These are phyloP conservation scores for Lactarius quietus DNA, from an alignment of 768 basidiomycete genomes.

Conservation along the genomic window DNA sequence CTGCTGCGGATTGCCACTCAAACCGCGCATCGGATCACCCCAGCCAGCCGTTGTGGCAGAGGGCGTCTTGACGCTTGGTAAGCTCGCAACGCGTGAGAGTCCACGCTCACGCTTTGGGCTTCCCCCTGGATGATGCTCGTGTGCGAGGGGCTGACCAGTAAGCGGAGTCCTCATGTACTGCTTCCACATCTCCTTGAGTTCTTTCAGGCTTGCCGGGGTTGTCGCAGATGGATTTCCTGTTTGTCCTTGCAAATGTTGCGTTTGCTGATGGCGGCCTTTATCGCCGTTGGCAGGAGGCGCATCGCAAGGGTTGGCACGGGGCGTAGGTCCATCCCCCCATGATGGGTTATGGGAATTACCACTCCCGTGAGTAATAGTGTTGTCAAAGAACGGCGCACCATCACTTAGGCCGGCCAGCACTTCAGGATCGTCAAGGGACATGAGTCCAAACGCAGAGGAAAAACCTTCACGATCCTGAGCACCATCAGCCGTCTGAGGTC, in stretches of 20 bases:
- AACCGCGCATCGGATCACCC: conserved; percentile 21
- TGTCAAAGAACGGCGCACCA: conserved; percentile 58
- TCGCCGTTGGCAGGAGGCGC: conserved; percentile 25
- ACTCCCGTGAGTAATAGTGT: conserved; percentile 10
- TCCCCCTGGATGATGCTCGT: conserved; percentile 19
- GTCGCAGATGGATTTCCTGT: conserved; percentile 36
- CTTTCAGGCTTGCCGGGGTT: conserved; percentile 36
- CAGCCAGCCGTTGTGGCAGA: conserved; percentile 31
- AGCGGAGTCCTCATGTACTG: conserved; percentile 69
- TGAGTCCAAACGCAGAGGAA: conserved; percentile 59
- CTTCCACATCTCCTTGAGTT: conserved; percentile 71
- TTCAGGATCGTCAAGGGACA: conserved; percentile 72
- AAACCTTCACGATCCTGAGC: conserved; percentile 31
- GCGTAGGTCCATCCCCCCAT: conserved; percentile 23
- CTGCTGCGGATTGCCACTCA: conserved; percentile 4
- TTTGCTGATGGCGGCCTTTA: conserved; percentile 29
- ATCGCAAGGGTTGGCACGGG: conserved; percentile 22
- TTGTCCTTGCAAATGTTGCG: conserved; percentile 28
- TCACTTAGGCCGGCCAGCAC: conserved; percentile 61
- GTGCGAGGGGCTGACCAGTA: conserved; percentile 32
- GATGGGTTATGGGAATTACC: conserved; percentile 15
- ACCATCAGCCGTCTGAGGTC: conserved; percentile 25
- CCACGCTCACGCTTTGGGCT: conserved; percentile 34
- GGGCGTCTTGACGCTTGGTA: conserved; percentile 69
- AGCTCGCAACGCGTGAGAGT: conserved; percentile 57